Evolutionary conservation across 2,329 filamentous ascomycete genomes (phyloP).

Genomic region (Trichoderma gracile): DNA sequence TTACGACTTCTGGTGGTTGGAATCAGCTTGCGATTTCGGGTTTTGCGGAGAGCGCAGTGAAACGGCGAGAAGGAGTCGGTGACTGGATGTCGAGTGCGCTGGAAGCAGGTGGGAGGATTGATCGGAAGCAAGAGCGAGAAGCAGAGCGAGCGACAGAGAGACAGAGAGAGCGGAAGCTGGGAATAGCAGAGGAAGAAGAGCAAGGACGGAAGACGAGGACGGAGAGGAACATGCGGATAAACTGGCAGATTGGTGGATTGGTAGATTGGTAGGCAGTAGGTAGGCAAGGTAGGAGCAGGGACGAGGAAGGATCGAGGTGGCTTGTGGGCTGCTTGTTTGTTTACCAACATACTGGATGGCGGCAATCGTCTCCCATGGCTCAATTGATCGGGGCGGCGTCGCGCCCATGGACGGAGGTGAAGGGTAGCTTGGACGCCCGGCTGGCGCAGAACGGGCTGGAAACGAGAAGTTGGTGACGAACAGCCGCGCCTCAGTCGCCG

Average conservation of each 20-base stretch:
- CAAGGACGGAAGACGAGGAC: neutral
- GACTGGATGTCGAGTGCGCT: neutral
- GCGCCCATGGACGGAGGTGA: slow-evolving; percentile 45
- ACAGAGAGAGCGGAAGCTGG: neutral
- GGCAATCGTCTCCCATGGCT: slow-evolving; percentile 51
- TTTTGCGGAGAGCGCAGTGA: neutral
- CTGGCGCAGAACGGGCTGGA: slow-evolving; percentile 29
- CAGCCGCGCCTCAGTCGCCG: slow-evolving; percentile 9
- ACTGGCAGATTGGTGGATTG: no score
- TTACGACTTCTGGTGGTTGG: slow-evolving; percentile 45
- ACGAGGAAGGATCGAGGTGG: neutral
- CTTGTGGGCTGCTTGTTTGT: slow-evolving; percentile 22
- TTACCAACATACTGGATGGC: slow-evolving; percentile 46
- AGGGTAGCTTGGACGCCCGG: slow-evolving; percentile 20
- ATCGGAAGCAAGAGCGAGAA: neutral
- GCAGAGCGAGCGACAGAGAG: neutral
- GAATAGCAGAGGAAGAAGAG: neutral
- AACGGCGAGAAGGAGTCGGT: neutral
- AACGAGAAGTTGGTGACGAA: slow-evolving; percentile 28
- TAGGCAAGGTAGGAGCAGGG: neutral
- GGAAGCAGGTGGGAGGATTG: neutral
- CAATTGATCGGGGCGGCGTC: slow-evolving; percentile 44
- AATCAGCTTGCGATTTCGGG: slow-evolving; percentile 26
- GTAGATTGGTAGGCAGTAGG: neutral
- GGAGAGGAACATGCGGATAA: neutral